phyloP scores from a whole-genome alignment of 1,139 yeast species.

The Pichia sp. region DNA sequence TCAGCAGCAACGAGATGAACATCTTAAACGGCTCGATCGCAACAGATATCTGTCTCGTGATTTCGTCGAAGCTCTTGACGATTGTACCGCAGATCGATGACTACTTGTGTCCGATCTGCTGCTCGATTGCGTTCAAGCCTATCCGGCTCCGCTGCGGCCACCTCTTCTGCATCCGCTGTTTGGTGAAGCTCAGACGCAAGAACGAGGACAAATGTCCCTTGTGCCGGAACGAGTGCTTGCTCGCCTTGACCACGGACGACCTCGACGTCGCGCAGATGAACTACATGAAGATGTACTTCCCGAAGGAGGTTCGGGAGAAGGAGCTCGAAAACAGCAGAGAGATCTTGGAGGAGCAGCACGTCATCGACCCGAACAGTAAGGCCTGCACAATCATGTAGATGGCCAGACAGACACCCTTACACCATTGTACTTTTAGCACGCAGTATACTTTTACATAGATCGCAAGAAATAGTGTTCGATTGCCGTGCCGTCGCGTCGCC shows the following conservation, averaged over 20 bases:
- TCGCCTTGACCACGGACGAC: constrained; percentile 55
- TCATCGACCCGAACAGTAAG: constrained; percentile 18
- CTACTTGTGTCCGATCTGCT: constrained; percentile 69
- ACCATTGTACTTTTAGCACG: no score
- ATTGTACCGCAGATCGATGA: constrained; percentile 71
- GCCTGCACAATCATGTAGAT: constrained; percentile 23
- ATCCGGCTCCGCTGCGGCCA: constrained; percentile 60
- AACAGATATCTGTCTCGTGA: constrained; percentile 50
- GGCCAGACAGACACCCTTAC: no score
- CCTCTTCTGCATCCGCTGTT: constrained; percentile 65
- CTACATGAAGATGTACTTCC: constrained; percentile 57
- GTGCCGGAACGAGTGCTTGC: constrained; percentile 55
- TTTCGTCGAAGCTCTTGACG: constrained; percentile 50
- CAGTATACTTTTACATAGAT: no score
- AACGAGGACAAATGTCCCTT: constrained; percentile 61
- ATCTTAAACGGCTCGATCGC: constrained; percentile 49
- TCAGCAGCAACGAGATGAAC: constrained; percentile 24
- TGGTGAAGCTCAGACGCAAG: constrained; percentile 60
- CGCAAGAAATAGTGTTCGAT: no score
- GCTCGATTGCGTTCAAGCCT: constrained; percentile 66
- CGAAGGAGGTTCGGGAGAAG: constrained; percentile 61
- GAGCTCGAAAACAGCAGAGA: constrained; percentile 57
- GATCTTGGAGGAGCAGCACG: constrained; percentile 37
- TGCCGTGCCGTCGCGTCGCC: no score
- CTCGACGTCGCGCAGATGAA: constrained; percentile 52